Evolutionary conservation across 2,329 filamentous ascomycete genomes (phyloP).

Genomic region (Botryotinia narcissicola): DNA sequence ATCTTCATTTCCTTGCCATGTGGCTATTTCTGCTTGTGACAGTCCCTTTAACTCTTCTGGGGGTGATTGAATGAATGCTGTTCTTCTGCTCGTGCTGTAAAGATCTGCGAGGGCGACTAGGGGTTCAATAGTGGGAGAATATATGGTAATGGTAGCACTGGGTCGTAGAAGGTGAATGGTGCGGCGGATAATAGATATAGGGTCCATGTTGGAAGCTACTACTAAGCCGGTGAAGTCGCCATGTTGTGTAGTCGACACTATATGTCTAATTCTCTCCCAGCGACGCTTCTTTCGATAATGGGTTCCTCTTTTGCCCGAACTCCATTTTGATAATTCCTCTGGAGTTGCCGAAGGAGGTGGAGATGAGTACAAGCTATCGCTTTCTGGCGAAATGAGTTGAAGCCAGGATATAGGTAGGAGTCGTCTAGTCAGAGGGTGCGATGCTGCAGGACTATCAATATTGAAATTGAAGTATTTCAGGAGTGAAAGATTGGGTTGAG

Average conservation of each 20-base stretch:
- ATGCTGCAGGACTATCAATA: constrained; percentile 49
- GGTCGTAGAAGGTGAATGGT: constrained; percentile 77
- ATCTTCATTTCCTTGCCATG: constrained; percentile 63
- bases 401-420: constrained; percentile 88
- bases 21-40: constrained; percentile 50
- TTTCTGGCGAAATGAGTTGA: constrained; percentile 74
- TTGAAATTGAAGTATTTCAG: constrained; percentile 91
- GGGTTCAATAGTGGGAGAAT: constrained; percentile 77
- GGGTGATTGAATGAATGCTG: constrained; percentile 64
- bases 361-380: constrained; percentile 70
- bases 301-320: constrained; percentile 76
- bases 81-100: constrained; percentile 76
- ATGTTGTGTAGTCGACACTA: constrained; percentile 70
- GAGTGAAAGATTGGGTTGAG: constrained; percentile 82
- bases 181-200: constrained; percentile 69
- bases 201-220: constrained; percentile 79
- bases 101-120: constrained; percentile 75
- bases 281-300: constrained; percentile 88
- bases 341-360: constrained; percentile 59
- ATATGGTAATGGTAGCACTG: constrained; percentile 81
- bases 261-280: constrained; percentile 68
- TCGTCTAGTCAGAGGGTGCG: constrained; percentile 77
- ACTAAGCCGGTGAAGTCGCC: constrained; percentile 83
- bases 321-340: constrained; percentile 66
- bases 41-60: constrained; percentile 45